These are phyloP conservation scores for Mycena latifolia DNA, from an alignment of 768 basidiomycete species.

Conservation along the genomic window DNA sequence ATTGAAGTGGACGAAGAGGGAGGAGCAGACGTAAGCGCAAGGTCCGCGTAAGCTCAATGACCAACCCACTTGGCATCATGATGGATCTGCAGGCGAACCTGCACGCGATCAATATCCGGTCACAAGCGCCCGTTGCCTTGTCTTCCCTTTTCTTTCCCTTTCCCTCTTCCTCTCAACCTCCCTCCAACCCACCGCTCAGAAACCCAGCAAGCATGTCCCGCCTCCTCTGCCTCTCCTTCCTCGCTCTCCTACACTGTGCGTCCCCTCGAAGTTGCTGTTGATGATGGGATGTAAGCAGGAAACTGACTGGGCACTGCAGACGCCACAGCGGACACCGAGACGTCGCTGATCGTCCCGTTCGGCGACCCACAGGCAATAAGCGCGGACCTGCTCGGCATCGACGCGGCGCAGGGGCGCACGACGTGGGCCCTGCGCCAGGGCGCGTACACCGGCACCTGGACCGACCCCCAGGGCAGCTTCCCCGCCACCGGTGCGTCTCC, in stretches of 20 bases:
- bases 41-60: too few relatives aligned
- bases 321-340: slow-evolving; percentile 30
- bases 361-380: slow-evolving; percentile 30
- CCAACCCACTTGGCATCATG: too few relatives aligned
- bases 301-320: slow-evolving; percentile 1
- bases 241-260: slow-evolving; percentile 20
- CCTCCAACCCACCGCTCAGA: too few relatives aligned
- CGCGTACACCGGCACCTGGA: slow-evolving; percentile 32
- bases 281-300: too few relatives aligned
- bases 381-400: slow-evolving; percentile 31
- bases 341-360: slow-evolving; percentile 29
- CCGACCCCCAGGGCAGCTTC: slow-evolving; percentile 32
- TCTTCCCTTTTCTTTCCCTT: too few relatives aligned
- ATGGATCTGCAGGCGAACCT: too few relatives aligned
- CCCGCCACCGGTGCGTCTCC: slow-evolving; percentile 31
- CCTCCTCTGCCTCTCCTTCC: slow-evolving; percentile 21
- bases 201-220: too few relatives aligned
- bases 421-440: slow-evolving; percentile 33
- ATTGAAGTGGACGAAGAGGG: too few relatives aligned
- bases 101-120: too few relatives aligned
- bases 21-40: too few relatives aligned
- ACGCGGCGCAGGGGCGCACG: slow-evolving; percentile 24
- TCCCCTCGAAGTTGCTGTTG: too few relatives aligned
- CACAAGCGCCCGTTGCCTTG: too few relatives aligned
- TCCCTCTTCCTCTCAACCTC: not conserved